phyloP scores from a whole-genome alignment of 179 eudicot species.

The Beta macrorhiza region DNA sequence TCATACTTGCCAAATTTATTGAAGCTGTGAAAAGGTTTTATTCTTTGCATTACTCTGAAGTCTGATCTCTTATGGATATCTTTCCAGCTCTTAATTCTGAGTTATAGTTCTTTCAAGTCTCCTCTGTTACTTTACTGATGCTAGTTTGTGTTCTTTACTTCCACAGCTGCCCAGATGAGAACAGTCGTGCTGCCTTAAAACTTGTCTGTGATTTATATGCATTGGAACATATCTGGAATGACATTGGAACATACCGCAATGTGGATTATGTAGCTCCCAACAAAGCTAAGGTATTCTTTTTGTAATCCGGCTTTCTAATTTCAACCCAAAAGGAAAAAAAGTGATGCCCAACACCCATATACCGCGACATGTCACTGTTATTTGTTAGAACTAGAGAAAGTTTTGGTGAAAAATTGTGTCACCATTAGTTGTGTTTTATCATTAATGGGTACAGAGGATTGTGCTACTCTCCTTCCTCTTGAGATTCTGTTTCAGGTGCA shows the following conservation, averaged over 20 bases:
- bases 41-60: background rate
- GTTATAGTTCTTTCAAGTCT: background rate
- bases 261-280: conserved; percentile 98
- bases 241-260: conserved; percentile 95
- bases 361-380: too few species aligned
- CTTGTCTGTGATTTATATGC: conserved; percentile 87
- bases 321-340: background rate
- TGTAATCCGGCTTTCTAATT: background rate
- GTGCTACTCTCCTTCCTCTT: too few species aligned
- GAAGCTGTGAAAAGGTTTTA: conserved; percentile 71
- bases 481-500: too few species aligned
- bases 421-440: too few species aligned
- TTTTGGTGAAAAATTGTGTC: too few species aligned
- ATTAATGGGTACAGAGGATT: too few species aligned
- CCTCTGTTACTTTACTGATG: background rate
- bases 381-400: too few species aligned
- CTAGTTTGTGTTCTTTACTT: conserved; percentile 15
- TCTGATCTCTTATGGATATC: background rate
- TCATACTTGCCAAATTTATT: conserved; percentile 78
- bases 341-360: background rate
- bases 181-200: conserved; percentile 65
- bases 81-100: background rate
- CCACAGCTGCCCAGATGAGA: conserved; percentile 75
- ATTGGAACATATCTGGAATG: conserved; percentile 94
- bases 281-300: conserved; percentile 81